These are phyloP conservation scores for Aspergillus clavatus DNA, from an alignment of 2,329 filamentous ascomycete species.

Conservation along the genomic window DNA sequence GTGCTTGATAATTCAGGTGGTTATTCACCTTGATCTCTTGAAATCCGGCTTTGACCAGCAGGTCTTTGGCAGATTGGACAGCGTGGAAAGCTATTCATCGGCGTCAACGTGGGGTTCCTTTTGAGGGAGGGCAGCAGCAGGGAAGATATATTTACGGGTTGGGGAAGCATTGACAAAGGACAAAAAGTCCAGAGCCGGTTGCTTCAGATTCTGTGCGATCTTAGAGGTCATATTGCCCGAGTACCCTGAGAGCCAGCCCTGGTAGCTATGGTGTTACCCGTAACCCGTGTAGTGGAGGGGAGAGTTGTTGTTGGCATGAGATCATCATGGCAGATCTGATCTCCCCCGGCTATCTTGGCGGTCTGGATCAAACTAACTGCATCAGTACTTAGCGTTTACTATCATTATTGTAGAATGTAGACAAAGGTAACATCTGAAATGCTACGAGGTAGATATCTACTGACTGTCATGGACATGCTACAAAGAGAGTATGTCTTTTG, in stretches of 20 bases:
- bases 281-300: background rate
- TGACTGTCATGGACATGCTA: no score
- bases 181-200: slow-evolving; percentile 72
- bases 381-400: background rate
- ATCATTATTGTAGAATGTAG: no score
- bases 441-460: no score
- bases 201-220: slow-evolving; percentile 23
- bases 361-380: background rate
- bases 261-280: slow-evolving; percentile 5
- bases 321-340: slow-evolving; percentile 3
- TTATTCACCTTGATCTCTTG: slow-evolving; percentile 63
- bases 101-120: background rate
- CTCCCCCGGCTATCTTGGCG: slow-evolving; percentile 7
- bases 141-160: slow-evolving; percentile 60
- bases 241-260: slow-evolving; percentile 11
- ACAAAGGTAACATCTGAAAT: no score
- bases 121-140: background rate
- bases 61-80: slow-evolving; percentile 70
- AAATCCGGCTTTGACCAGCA: slow-evolving; percentile 80
- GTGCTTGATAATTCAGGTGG: background rate
- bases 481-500: no score
- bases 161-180: slow-evolving; percentile 93
- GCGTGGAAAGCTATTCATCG: slow-evolving; percentile 76
- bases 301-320: slow-evolving; percentile 6
- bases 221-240: slow-evolving; percentile 29